Base-by-base conservation (phyloP, 306 rosid genomes). In the Rubus parviflorus region DNA sequence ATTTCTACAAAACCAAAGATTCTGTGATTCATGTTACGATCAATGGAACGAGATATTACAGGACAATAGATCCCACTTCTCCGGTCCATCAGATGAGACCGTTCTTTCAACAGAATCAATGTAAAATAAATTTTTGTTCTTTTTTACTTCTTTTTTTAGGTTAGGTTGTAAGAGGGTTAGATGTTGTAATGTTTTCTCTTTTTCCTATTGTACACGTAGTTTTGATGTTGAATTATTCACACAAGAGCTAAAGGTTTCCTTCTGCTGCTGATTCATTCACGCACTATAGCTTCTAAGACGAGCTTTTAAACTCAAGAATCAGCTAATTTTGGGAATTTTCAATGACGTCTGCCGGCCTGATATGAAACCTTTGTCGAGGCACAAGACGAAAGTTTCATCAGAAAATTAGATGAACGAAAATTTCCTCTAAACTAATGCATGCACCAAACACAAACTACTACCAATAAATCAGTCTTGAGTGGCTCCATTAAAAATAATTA, bases 401-500 rank as follows among this genome's bases (percentile, higher is more conserved):
- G 25, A 22, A 40, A 53, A 38, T 68, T 52, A n/a, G 3, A 25
- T 22, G 6, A 7, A 30, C 0, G 1, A 19, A 65, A 38, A 14
- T 6, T 38, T 52, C 19, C 15, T 30, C 17, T 37, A 17, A 64
- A 41, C 8, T 8, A 60, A 20, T 13, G 65, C 69, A 20, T 13
- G 65, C 69, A 53, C n/a, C 1, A 37, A 49, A 68, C 56, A 79
- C 25, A 47, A 75, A 19, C 35, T 45, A 46, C n/a, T 79, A 70
- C 81, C 66, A 40, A 78, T 66, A 77, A 69, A 81, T 61, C 48
- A 7, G 54, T 68, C 65, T 67, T 35, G 37, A 22, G 56, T 25
- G 79, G 87, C 85, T 58, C 75, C 58, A 52, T 68, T 70, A 37
- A 45, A 64, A 63, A 15, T 45, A 68, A 74, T 60, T 83, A 70